Base-by-base conservation (phyloP, 176 grass and related monocot genomes). In the Thalia dealbata region DNA sequence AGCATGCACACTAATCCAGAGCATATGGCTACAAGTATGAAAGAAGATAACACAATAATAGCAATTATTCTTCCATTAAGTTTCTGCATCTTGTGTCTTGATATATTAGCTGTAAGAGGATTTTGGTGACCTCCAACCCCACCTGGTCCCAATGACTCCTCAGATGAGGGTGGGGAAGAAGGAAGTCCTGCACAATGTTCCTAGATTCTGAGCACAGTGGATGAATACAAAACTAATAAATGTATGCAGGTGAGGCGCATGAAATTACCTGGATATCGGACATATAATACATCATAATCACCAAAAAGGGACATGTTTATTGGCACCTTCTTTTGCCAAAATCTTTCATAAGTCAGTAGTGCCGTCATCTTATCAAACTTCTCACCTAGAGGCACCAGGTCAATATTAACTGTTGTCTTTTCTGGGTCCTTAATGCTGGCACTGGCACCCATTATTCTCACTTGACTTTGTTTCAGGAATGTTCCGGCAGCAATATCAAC, bases 281-380 rank as follows among this genome's bases (percentile, higher is more conserved):
- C 83, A 83, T 86, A 88, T 44, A 81, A 71, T 62, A 88, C 78
- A 46, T 80, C 73, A 41, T 92, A 92, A 38, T 84, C 86, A 48
- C 90, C 90, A 71, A 92, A 92, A 77, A 80, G 72, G 14, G 86
- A 86, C 24, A 80, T 56, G 8, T 88, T 92, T 84, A 92, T 84
- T 3, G 50, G 75, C 51, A 92, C 78, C 14, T 88, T 88, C 75
- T 92, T 92, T 79, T 72, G 75, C 73, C 88, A 82, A 84, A 92
- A 88, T 72, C 90, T 88, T 72, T 88, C 85, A 82, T 79, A 86
- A 45, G 77, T 92, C 64, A 92, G 81, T 56, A 86, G 74, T 43
- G 90, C 90, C 73, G 86, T 79, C 60, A 84, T 84, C 78, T 70
- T 92, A 82, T 92, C 90, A 50, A 92, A 92, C 73, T 82, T 92